These are phyloP conservation scores for Penicillium lividum DNA, from an alignment of 495 filamentous ascomycete species.

Conservation along the genomic window DNA sequence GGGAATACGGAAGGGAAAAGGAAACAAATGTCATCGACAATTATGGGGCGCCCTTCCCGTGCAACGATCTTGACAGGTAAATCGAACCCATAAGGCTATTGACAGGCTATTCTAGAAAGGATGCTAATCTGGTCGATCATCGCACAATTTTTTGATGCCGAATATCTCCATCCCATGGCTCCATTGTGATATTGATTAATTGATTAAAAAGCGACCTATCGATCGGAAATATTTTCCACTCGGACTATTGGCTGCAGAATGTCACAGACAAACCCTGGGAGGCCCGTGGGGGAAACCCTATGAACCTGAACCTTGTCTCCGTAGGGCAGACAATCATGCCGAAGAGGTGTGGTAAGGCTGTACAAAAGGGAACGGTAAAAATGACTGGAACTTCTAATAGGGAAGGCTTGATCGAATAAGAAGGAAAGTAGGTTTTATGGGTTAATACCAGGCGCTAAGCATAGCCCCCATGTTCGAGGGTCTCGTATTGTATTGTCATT, in stretches of 20 bases:
- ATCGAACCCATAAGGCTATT: not conserved
- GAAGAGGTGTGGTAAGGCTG: slow-evolving; percentile 3
- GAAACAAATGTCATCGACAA: too few species aligned
- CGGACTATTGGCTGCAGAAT: slow-evolving; percentile 7
- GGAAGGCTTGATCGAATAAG: too few species aligned
- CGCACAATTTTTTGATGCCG: not conserved
- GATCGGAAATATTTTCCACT: not conserved
- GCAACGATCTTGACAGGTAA: slow-evolving; percentile 8
- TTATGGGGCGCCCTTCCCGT: slow-evolving; percentile 3
- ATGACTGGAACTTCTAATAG: not conserved
- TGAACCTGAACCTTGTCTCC: not conserved
- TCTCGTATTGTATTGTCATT: slow-evolving; percentile 6
- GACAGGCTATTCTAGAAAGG: not conserved
- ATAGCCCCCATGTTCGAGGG: slow-evolving; percentile 6
- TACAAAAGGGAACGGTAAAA: not conserved
- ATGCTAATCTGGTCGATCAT: not conserved
- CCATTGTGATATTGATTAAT: not conserved
- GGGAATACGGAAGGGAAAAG: not conserved
- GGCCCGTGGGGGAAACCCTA: not conserved
- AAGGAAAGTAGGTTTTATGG: too few species aligned
- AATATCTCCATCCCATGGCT: not conserved
- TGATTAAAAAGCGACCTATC: not conserved
- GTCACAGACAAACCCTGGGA: not conserved
- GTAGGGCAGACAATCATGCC: slow-evolving; percentile 9
- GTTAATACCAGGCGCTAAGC: not conserved